A percentile compares a stretch with the other conserved stretches of the same genome.
These are phyloP conservation scores for Macaranga tanarius DNA, from an alignment of 441 rosid genomes.

Conservation along the genomic window DNA sequence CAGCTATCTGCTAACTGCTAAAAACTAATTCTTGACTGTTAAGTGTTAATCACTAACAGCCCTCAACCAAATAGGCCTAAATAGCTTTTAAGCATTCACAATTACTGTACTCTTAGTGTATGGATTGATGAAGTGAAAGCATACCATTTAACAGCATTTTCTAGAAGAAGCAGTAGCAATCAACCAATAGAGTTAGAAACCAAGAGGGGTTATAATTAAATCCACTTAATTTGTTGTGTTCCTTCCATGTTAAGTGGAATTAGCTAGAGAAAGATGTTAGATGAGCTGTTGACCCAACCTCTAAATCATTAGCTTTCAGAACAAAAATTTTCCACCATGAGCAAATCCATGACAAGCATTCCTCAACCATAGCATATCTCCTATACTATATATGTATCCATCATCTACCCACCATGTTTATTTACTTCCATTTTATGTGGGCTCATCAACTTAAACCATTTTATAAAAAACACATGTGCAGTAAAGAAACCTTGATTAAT, in stretches of 20 bases:
- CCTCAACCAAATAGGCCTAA: no score
- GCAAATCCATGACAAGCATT: slow-evolving; percentile 16
- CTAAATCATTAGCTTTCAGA: neutral
- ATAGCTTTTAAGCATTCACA: no score
- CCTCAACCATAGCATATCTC: slow-evolving; percentile 22
- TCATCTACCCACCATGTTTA: slow-evolving; percentile 12
- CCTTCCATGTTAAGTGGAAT: neutral
- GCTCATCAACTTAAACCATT: neutral
- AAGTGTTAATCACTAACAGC: no score
- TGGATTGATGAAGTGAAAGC: no score
- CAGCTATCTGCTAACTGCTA: no score
- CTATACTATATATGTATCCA: neutral
- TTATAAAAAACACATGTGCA: neutral
- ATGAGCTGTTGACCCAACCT: slow-evolving; percentile 19
- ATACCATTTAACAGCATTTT: neutral
- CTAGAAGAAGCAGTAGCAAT: slow-evolving; percentile 6
- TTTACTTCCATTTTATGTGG: neutral
- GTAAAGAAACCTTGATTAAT: neutral
- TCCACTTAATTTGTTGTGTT: neutral
- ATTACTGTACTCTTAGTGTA: no score
- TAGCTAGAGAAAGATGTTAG: neutral
- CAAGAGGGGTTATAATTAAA: neutral
- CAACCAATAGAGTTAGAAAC: neutral
- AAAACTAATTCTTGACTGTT: no score
- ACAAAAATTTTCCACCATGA: neutral